Percentiles rank a stretch among this genome's conserved stretches.
Conservation (phyloP, 2,329 filamentous ascomycete species). For the Myriosclerotinia scirpicola region DNA sequence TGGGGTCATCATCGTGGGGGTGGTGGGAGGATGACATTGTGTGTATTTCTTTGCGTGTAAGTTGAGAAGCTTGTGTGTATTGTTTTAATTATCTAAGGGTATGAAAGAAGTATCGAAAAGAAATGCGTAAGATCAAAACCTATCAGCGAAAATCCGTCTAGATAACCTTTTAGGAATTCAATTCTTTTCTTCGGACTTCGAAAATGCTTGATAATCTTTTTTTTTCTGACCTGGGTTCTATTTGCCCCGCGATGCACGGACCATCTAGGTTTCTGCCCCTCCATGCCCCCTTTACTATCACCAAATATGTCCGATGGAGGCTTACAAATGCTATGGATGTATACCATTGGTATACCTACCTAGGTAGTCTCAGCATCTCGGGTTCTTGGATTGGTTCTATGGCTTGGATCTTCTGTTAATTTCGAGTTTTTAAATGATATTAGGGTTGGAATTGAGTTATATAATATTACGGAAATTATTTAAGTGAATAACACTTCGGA, state of each 20-base stretch:
- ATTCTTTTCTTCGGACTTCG: conserved; percentile 18
- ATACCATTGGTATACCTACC: too few relatives aligned
- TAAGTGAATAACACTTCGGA: not conserved
- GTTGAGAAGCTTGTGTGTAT: not conserved
- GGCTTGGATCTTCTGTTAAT: too few relatives aligned
- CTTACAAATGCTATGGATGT: not conserved
- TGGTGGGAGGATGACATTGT: conserved; percentile 35
- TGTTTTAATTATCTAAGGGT: not conserved
- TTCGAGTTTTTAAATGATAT: too few relatives aligned
- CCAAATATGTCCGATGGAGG: too few relatives aligned
- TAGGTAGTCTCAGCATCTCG: too few relatives aligned
- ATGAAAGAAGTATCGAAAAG: not conserved
- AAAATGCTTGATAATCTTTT: conserved; percentile 28
- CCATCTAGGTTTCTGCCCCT: conserved; percentile 6
- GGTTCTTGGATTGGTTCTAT: too few relatives aligned
- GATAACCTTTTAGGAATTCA: not conserved
- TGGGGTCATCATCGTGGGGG: conserved; percentile 29
- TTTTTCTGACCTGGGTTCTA: conserved; percentile 6
- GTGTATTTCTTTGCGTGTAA: not conserved
- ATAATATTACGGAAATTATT: not conserved
- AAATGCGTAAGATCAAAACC: too few relatives aligned
- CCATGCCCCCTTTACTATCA: not conserved
- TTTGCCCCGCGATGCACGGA: conserved; percentile 23
- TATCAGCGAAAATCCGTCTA: not conserved
- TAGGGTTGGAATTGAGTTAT: too few relatives aligned